Base-by-base conservation (phyloP, 2,329 filamentous ascomycete genomes). In the Scopulariopsis brevicaulis region DNA sequence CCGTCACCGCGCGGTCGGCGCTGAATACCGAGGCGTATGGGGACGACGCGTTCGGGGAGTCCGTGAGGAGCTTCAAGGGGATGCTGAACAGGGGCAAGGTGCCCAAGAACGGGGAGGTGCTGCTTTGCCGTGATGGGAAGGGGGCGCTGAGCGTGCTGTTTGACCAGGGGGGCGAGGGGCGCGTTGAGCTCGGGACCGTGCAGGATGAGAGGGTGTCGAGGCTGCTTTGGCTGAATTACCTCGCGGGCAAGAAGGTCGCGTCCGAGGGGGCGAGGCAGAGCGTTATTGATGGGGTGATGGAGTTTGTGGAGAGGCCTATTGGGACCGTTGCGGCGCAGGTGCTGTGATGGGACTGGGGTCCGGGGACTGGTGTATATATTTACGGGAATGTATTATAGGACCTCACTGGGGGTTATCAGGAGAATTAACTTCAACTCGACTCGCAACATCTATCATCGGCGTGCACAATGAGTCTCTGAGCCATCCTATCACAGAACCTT, bases 281-380 rank as follows among this genome's bases (percentile, higher is more conserved):
- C 64, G 87, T 99, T 55, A 87, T 96, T 3, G 84, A 95, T 54
- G 94, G 94, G 0, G 81, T 96, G 60, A 86, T 97, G 78, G 86
- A 86, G 63, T 88, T 96, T 72, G 90, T 94, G 1, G 89, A 91
- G 71, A 76, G 93, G 62, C 94, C 94, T 0, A 82, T 96, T 18
- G 93, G 92, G 1, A 96, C 90, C 0, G 86, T 96, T 1, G 89
- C 90, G 55, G 82, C 89, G 40, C 89, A 90, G 74, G 88, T 96
- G 54, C 64, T 84, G 56, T 77, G 65, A 63, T 20, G n/a, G 25
- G 35, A 25, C n/a, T 18, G 37, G 37, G 11, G 34, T 37, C 7
- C 14, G 18, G 37, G 12, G 12, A 18, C 25, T 24, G 22, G 8
- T 51, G 20, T n/a, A 20, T 37, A 34, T 18, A 34, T 18, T 12